Conservation (phyloP, 352 stramenopile genomes). For the Phytophthora idaei region DNA sequence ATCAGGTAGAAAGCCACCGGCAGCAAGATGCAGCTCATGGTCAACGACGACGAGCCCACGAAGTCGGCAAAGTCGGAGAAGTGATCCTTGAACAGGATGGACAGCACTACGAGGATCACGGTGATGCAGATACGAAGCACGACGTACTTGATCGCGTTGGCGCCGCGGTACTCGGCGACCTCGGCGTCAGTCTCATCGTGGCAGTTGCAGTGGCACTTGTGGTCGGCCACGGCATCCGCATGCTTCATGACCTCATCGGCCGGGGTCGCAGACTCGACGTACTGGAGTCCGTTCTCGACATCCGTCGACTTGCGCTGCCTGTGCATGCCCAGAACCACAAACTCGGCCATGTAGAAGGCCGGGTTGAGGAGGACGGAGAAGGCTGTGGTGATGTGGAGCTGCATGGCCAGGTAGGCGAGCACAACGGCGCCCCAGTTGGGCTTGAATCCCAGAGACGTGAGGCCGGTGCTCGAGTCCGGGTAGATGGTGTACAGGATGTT, state of each 20-base stretch:
- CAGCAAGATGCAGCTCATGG: conserved; percentile 40
- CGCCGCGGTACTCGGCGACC: conserved; percentile 45
- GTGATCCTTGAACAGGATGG: conserved; percentile 50
- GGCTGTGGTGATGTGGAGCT: conserved; percentile 40
- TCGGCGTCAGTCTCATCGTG: conserved; percentile 35
- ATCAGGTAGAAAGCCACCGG: conserved; percentile 52
- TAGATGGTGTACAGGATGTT: conserved; percentile 64
- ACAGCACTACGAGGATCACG: conserved; percentile 43
- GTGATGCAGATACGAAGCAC: conserved; percentile 50
- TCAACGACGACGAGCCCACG: conserved; percentile 49
- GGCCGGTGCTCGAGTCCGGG: conserved; percentile 38
- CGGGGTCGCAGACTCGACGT: conserved; percentile 28
- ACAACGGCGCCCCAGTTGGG: conserved; percentile 34
- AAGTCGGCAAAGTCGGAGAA: conserved; percentile 61
- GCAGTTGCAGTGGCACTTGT: conserved; percentile 49
- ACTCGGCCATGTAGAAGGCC: conserved; percentile 46
- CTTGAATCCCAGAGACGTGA: conserved; percentile 45
- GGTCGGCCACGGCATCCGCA: conserved; percentile 23
- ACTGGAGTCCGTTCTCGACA: conserved; percentile 33
- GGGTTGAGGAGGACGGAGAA: conserved; percentile 47
- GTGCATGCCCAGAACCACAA: conserved; percentile 47
- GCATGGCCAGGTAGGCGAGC: conserved; percentile 35
- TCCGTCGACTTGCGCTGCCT: conserved; percentile 25
- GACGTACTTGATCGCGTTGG: conserved; percentile 46
- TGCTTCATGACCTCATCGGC: conserved; percentile 29